phyloP scores from a whole-genome alignment of 306 rosid species.

The Sechiopsis laciniata region DNA sequence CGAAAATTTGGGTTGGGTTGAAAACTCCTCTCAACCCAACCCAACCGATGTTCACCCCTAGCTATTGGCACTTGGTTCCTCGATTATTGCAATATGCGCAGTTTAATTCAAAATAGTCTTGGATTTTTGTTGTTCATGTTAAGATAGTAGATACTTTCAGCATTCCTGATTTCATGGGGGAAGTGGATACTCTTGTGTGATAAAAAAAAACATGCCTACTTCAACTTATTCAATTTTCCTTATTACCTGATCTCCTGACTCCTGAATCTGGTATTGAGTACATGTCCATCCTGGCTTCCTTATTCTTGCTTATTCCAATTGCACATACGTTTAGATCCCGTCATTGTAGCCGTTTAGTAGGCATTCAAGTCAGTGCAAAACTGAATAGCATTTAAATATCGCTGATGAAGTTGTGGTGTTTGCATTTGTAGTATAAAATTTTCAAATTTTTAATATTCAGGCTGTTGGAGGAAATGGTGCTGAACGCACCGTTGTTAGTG shows the following conservation, averaged over 20 bases:
- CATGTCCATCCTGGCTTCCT: not conserved
- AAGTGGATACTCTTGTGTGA: not conserved
- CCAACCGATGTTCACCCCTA: no score
- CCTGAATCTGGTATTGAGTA: not conserved
- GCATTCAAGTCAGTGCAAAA: not conserved
- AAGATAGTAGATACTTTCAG: not conserved
- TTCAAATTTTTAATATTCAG: slow-evolving; percentile 30
- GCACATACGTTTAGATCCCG: not conserved
- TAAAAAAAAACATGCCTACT: not conserved
- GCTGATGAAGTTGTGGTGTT: not conserved
- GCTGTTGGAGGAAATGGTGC: slow-evolving; percentile 99
- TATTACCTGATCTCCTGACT: not conserved
- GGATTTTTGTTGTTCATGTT: slow-evolving; percentile 7
- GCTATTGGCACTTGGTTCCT: slow-evolving; percentile 10
- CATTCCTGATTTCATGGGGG: slow-evolving; percentile 14
- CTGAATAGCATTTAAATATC: not conserved
- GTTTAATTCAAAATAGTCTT: not conserved
- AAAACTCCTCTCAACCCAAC: no score
- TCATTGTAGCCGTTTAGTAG: not conserved
- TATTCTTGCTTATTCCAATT: not conserved
- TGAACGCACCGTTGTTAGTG: slow-evolving; percentile 89
- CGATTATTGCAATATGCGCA: not conserved
- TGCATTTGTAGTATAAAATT: not conserved
- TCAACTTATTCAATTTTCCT: not conserved
- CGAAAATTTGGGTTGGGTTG: no score